phyloP scores from a whole-genome alignment of 768 basidiomycete species.

The Hericium erinaceus region DNA sequence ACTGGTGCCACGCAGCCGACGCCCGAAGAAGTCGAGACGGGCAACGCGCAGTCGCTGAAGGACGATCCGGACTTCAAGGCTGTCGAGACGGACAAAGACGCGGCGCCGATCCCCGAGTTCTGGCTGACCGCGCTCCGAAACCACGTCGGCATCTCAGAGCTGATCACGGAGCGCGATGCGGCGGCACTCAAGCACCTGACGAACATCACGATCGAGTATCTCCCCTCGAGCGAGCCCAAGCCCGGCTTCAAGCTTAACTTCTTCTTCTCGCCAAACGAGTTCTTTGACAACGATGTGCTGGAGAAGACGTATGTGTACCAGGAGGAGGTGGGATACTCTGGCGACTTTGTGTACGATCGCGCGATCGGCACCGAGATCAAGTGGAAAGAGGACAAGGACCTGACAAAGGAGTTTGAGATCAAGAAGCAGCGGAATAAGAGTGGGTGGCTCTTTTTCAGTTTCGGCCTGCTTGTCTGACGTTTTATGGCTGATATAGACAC shows the following conservation, averaged over 20 bases:
- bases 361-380: constrained; percentile 87
- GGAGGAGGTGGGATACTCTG: constrained; percentile 88
- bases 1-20: constrained; percentile 67
- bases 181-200: constrained; percentile 73
- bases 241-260: constrained; percentile 92
- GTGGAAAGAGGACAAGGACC: constrained; percentile 98
- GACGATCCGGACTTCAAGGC: constrained; percentile 65
- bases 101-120: constrained; percentile 79
- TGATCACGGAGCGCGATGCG: constrained; percentile 91
- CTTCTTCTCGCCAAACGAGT: constrained; percentile 74
- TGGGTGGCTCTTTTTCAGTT: constrained; percentile 21
- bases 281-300: constrained; percentile 74
- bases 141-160: constrained; percentile 74
- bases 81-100: constrained; percentile 27
- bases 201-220: constrained; percentile 77
- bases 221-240: constrained; percentile 51
- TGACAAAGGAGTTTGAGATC: constrained; percentile 96
- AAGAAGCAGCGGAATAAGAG: constrained; percentile 99
- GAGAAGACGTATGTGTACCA: constrained; percentile 94
- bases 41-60: constrained; percentile 62
- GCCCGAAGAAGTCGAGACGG: constrained; percentile 73
- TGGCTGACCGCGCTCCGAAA: constrained; percentile 96
- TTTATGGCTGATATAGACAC: constrained; percentile 40
- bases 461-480: neutral
- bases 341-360: constrained; percentile 94